These are phyloP conservation scores for Didymella pinodella DNA, from an alignment of 2,329 filamentous ascomycete genomes.

Conservation along the genomic window DNA sequence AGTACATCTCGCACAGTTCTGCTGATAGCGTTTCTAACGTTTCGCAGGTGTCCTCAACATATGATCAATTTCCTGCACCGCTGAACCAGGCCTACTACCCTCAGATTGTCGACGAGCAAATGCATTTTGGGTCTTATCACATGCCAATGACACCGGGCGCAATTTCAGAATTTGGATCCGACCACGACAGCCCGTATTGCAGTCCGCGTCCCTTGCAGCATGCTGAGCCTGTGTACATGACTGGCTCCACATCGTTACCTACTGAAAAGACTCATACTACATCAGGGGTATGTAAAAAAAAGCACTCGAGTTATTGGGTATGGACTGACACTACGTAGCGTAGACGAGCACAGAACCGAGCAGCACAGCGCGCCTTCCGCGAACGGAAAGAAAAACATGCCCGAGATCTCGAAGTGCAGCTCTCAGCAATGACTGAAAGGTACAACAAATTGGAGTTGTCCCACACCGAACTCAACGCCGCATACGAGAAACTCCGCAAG, in stretches of 20 bases:
- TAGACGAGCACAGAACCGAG: slow-evolving; percentile 67
- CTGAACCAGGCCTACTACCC: slow-evolving; percentile 46
- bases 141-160: slow-evolving; percentile 47
- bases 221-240: slow-evolving; percentile 34
- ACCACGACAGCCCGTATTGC: slow-evolving; percentile 51
- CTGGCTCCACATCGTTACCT: slow-evolving; percentile 28
- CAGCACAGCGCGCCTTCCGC: slow-evolving; percentile 67
- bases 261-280: slow-evolving; percentile 49
- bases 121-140: slow-evolving; percentile 46
- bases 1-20: slow-evolving; percentile 15
- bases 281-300: slow-evolving; percentile 47
- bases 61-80: slow-evolving; percentile 46
- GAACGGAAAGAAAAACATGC: slow-evolving; percentile 72
- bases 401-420: slow-evolving; percentile 67
- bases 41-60: slow-evolving; percentile 47
- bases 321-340: slow-evolving; percentile 52
- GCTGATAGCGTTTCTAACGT: neutral
- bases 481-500: slow-evolving; percentile 53
- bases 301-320: too few species aligned
- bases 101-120: slow-evolving; percentile 43
- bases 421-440: slow-evolving; percentile 62
- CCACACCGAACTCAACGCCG: slow-evolving; percentile 54
- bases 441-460: slow-evolving; percentile 65
- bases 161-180: slow-evolving; percentile 49
- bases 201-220: slow-evolving; percentile 45